Evolutionary conservation across 1,284 basidiomycete species (phyloP).

Genomic region (Trichosporon ovoides): DNA sequence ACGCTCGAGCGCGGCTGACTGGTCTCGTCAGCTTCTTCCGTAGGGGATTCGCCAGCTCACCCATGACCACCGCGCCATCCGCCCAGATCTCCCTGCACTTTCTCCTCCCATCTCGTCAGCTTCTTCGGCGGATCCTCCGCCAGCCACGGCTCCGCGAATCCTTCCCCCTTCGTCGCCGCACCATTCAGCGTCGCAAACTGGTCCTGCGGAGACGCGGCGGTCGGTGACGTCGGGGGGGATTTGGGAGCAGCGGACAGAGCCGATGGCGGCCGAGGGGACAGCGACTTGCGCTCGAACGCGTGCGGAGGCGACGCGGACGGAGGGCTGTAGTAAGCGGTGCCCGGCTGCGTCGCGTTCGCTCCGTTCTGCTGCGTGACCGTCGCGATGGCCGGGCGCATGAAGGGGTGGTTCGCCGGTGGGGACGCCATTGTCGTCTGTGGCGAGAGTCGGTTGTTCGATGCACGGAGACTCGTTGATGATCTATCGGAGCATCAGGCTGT

Average conservation of each 20-base stretch:
- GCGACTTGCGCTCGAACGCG: background rate
- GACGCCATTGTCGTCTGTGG: slow-evolving; percentile 9
- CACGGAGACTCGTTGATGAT: background rate
- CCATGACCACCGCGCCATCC: slow-evolving; percentile 45
- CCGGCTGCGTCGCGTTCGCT: background rate
- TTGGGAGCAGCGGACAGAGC: background rate
- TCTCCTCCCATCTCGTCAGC: slow-evolving; percentile 28
- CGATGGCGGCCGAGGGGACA: background rate
- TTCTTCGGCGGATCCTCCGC: slow-evolving; percentile 9
- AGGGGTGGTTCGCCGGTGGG: slow-evolving; percentile 19
- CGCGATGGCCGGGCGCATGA: slow-evolving; percentile 17
- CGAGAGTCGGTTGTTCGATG: background rate
- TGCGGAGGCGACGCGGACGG: slow-evolving; percentile 5
- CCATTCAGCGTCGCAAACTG: background rate
- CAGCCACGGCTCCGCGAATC: background rate
- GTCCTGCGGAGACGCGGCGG: background rate
- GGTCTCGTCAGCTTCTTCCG: background rate
- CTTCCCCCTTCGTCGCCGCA: background rate
- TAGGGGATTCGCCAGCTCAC: slow-evolving; percentile 22
- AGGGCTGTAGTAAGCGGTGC: background rate
- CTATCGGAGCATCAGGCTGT: no score
- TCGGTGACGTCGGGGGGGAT: background rate
- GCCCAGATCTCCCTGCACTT: slow-evolving; percentile 34
- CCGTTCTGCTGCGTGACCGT: background rate
- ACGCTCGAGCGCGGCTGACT: slow-evolving; percentile 27